Percentiles rank a stretch among this genome's conserved stretches.
Conservation (phyloP, 768 basidiomycete genomes). For the Asterophora parasitica region DNA sequence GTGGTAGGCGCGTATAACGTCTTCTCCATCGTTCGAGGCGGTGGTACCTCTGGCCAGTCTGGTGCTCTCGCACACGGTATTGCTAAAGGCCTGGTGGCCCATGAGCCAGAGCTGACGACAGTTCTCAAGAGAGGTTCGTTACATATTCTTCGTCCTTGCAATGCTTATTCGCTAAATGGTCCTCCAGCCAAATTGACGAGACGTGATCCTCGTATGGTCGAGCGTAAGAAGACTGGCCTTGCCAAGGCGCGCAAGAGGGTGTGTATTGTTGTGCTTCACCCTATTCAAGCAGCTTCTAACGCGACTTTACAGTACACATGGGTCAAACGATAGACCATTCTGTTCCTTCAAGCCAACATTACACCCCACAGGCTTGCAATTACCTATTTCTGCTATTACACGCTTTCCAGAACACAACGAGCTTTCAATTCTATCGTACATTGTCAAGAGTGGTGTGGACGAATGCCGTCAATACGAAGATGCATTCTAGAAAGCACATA, state of each 20-base stretch:
- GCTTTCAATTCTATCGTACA: neutral
- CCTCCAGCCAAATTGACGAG: slow-evolving; percentile 73
- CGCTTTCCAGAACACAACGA: neutral
- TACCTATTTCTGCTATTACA: neutral
- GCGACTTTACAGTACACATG: slow-evolving; percentile 66
- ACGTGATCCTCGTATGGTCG: slow-evolving; percentile 96
- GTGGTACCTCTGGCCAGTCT: slow-evolving; percentile 91
- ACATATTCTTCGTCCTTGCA: slow-evolving; percentile 1
- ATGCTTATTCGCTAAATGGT: slow-evolving; percentile 6
- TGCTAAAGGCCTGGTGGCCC: slow-evolving; percentile 67
- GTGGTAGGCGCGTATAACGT: slow-evolving; percentile 81
- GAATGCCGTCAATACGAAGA: neutral
- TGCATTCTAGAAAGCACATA: slow-evolving; percentile 5
- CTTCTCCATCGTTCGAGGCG: slow-evolving; percentile 73
- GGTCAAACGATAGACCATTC: slow-evolving; percentile 82
- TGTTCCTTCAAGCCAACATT: neutral
- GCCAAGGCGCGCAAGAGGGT: slow-evolving; percentile 92
- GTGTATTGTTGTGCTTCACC: slow-evolving; percentile 28
- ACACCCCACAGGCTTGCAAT: neutral
- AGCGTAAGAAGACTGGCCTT: slow-evolving; percentile 93
- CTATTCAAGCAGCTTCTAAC: slow-evolving; percentile 4
- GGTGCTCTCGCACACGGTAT: slow-evolving; percentile 79
- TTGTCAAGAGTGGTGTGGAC: neutral
- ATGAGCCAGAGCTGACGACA: slow-evolving; percentile 58
- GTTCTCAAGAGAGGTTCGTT: slow-evolving; percentile 71